Conservation (phyloP, 257 asterid species). For the Forsythia suspensa region DNA sequence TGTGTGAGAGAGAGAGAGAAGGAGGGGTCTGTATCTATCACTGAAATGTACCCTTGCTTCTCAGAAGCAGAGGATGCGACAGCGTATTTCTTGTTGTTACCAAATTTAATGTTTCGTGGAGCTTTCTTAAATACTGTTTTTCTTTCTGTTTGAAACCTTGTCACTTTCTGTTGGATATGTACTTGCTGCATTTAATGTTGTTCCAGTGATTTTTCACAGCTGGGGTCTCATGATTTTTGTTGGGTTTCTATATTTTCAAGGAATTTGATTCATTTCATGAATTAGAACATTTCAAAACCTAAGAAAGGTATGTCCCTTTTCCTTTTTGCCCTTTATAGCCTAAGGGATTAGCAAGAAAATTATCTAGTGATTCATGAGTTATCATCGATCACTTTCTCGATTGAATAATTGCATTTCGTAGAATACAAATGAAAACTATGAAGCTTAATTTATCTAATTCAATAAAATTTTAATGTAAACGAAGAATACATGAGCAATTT, state of each 20-base stretch:
- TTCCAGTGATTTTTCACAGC: constrained; percentile 22
- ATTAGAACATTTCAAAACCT: constrained; percentile 11
- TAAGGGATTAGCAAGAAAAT: not conserved
- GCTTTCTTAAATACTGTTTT: constrained; percentile 23
- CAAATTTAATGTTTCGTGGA: constrained; percentile 54
- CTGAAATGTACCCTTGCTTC: constrained; percentile 6
- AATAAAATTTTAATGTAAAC: no score
- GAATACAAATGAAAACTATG: not conserved
- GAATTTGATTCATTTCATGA: constrained; percentile 12
- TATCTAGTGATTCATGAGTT: no score
- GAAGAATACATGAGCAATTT: no score
- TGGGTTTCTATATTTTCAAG: not conserved
- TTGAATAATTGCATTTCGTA: not conserved
- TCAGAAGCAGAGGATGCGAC: constrained; percentile 9
- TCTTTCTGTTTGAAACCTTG: constrained; percentile 40
- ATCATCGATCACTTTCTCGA: not conserved
- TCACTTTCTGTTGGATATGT: constrained; percentile 47
- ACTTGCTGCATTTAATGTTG: constrained; percentile 57
- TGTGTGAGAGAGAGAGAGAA: constrained; percentile 4
- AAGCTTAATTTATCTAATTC: not conserved
- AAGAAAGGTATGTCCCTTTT: constrained; percentile 20
- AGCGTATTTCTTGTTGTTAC: constrained; percentile 25
- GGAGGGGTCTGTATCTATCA: constrained; percentile 29
- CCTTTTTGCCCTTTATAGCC: not conserved
- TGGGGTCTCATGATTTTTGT: constrained; percentile 29